Percentiles rank a stretch among this genome's conserved stretches.
Evolutionary conservation across 345 rosid species (phyloP).

Genomic region (Eucalyptus urophylla): DNA sequence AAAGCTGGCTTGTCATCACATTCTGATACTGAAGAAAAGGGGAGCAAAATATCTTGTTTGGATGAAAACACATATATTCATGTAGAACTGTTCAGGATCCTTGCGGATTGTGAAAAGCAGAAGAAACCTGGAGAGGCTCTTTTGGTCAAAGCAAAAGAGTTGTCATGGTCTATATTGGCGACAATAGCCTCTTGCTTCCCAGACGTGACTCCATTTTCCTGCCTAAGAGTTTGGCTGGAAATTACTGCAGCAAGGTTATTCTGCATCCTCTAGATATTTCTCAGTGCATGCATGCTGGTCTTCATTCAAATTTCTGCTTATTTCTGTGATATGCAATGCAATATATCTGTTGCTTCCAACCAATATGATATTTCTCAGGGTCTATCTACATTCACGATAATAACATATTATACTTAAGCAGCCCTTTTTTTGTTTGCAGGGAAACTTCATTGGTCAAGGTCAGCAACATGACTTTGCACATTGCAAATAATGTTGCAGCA

Average conservation of each 20-base stretch:
- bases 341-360: background rate
- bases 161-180: slow-evolving; percentile 94
- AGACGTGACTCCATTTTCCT: slow-evolving; percentile 71
- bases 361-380: background rate
- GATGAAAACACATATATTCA: slow-evolving; percentile 52
- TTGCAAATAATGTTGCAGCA: slow-evolving; percentile 74
- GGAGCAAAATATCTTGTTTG: slow-evolving; percentile 24
- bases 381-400: background rate
- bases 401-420: background rate
- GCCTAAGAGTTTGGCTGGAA: slow-evolving; percentile 95
- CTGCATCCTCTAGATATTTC: background rate
- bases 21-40: slow-evolving; percentile 27
- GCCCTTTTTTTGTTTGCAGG: slow-evolving; percentile 24
- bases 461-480: slow-evolving; percentile 79
- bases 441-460: slow-evolving; percentile 96
- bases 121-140: slow-evolving; percentile 75
- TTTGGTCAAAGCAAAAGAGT: slow-evolving; percentile 76
- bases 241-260: slow-evolving; percentile 94
- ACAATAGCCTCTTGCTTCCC: slow-evolving; percentile 94
- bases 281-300: background rate
- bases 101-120: slow-evolving; percentile 89
- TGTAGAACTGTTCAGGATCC: slow-evolving; percentile 74
- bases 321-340: background rate
- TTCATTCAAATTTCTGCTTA: background rate
- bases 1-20: slow-evolving; percentile 36